Percentiles rank a stretch among this genome's conserved stretches.
Conservation (phyloP, 2,329 filamentous ascomycete species). For the Didymella keratinophila region DNA sequence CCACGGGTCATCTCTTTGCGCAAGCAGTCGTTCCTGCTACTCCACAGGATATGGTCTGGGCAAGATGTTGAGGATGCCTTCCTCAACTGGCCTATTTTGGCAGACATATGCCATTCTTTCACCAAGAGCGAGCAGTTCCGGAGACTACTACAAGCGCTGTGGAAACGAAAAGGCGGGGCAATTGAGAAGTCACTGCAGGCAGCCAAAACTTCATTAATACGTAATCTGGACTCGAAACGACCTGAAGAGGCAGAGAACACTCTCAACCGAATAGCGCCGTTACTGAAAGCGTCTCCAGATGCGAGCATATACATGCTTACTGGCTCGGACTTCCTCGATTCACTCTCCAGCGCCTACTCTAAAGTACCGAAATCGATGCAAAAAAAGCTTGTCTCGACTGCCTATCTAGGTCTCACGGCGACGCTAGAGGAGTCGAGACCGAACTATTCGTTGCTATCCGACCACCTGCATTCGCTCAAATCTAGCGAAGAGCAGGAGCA, state of each 20-base stretch:
- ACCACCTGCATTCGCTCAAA: conserved; percentile 84
- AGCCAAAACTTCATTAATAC: conserved; percentile 69
- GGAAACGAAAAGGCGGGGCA: conserved; percentile 58
- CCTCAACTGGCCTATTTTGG: conserved; percentile 71
- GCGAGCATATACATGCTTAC: conserved; percentile 72
- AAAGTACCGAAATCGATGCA: conserved; percentile 69
- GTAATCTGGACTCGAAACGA: conserved; percentile 69
- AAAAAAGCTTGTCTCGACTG: conserved; percentile 73
- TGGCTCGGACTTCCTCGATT: conserved; percentile 87
- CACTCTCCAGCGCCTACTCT: conserved; percentile 70
- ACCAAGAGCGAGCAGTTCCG: conserved; percentile 67
- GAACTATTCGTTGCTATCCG: conserved; percentile 77
- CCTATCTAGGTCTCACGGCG: conserved; percentile 77
- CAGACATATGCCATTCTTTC: conserved; percentile 72
- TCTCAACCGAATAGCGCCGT: conserved; percentile 67
- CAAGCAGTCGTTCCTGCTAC: conserved; percentile 70
- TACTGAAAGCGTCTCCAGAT: conserved; percentile 68
- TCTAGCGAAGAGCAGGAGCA: conserved; percentile 70
- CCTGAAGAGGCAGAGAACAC: conserved; percentile 63
- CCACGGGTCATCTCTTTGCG: conserved; percentile 62
- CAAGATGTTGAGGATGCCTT: conserved; percentile 58
- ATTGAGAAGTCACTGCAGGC: conserved; percentile 65
- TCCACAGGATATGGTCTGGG: conserved; percentile 63
- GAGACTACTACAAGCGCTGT: conserved; percentile 59
- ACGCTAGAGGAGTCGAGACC: conserved; percentile 71